These are phyloP conservation scores for Iris pallida DNA, from an alignment of 116 monocot species.

Conservation along the genomic window DNA sequence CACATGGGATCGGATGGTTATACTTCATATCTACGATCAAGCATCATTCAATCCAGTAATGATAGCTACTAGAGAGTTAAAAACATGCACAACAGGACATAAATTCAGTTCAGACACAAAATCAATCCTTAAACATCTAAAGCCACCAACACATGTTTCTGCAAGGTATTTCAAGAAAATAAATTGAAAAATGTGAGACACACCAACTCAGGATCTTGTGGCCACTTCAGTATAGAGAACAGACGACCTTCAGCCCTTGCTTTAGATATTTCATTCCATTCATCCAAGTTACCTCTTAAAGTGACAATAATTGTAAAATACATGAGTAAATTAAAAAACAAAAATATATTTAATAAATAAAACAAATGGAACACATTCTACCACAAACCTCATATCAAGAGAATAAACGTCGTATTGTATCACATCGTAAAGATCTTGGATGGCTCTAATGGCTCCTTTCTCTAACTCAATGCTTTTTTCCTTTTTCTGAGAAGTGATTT, in stretches of 20 bases:
- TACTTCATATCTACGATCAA: neutral
- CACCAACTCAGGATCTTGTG: constrained; percentile 74
- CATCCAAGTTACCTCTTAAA: constrained; percentile 47
- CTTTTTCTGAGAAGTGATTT: constrained; percentile 40
- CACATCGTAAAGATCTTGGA: constrained; percentile 93
- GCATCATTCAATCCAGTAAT: neutral
- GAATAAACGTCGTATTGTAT: constrained; percentile 72
- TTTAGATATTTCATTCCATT: constrained; percentile 55
- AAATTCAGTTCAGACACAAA: neutral
- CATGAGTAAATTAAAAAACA: neutral
- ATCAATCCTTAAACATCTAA: too few species aligned
- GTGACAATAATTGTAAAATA: neutral
- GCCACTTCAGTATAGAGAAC: constrained; percentile 82
- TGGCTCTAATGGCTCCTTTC: constrained; percentile 77
- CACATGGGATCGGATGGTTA: neutral
- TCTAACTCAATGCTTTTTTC: constrained; percentile 50
- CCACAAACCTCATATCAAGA: constrained; percentile 63
- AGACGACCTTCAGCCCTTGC: constrained; percentile 77
- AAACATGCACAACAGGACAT: neutral
- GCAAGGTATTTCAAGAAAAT: too few species aligned
- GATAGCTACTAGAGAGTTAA: neutral
- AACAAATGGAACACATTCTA: constrained; percentile 5
- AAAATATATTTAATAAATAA: constrained; percentile 2
- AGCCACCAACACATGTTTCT: too few species aligned
- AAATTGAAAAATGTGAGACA: constrained; percentile 3